Base-by-base conservation (phyloP, 1,284 basidiomycete genomes). In the Leccinum variabile region DNA sequence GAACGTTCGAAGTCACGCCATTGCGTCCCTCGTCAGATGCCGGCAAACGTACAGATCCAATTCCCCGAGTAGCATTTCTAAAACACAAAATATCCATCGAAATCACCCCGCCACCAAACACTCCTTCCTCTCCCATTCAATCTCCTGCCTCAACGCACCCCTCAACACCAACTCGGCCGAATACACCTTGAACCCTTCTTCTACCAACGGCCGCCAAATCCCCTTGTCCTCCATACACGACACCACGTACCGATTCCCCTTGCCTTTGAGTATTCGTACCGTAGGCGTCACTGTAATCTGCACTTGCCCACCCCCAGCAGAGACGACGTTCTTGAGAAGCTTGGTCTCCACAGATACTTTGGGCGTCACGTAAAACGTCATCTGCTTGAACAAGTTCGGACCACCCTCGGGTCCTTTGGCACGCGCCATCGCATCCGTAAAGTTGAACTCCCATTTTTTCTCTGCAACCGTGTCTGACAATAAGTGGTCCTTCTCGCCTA, bases 341-440 rank as follows among this genome's bases (percentile, higher is more conserved):
- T 85, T 85, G 33, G 75, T 71, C 54, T 86, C 84, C 1, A 86
- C 77, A 0, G 79, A 73, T 0, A 88, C 82, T 62, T 82, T 85
- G 0, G 83, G 80, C 0, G 91, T 93, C 59, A 92, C 75, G 68
- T 91, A 93, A 76, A 95, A 92, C 0, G 80, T 84, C 71, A 84
- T 83, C 4, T 83, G 83, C 7, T 80, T 77, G 62, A 95, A 85
- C 1, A 94, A 71, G 46, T 72, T 78, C 53, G 79, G 76, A 11
- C 84, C 84, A 18, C 78, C 72, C 28, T 78, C 73, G 18, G 78
- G 70, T 22, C 55, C 62, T 68, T 81, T 83, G 1, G 90, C 87
- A 2, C 86, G 80, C 30, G 72, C 70, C 10, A 93, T 75, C 0
- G 88, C 84, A 5, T 88, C 83, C 0, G 71, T 68, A 1, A 94